A percentile compares a stretch with the other conserved stretches of the same genome.
phyloP scores from a whole-genome alignment of 2,329 filamentous ascomycete species.

The Neofusicoccum sp. region DNA sequence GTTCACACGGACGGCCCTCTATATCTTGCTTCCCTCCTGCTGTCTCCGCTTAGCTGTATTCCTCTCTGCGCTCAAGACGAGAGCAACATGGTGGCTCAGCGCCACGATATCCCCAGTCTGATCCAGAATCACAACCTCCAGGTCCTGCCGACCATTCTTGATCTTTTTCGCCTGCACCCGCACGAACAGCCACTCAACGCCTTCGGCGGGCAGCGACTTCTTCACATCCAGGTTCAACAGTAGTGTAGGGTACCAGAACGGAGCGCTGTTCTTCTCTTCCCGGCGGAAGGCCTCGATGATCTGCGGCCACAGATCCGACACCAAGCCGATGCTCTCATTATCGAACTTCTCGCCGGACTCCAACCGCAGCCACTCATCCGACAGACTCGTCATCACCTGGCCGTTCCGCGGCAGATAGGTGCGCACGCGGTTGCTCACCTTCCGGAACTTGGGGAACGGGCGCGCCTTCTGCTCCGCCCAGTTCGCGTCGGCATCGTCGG shows the following conservation, averaged over 20 bases:
- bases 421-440: conserved; percentile 54
- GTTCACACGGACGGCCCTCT: neutral
- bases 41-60: conserved; percentile 60
- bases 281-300: conserved; percentile 56
- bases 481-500: conserved; percentile 47
- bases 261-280: conserved; percentile 34
- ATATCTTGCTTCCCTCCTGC: conserved; percentile 25
- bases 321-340: conserved; percentile 64
- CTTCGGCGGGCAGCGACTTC: conserved; percentile 66
- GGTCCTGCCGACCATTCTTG: conserved; percentile 71
- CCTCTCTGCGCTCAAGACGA: conserved; percentile 65
- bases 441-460: conserved; percentile 50
- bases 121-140: conserved; percentile 71
- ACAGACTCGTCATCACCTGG: conserved; percentile 42
- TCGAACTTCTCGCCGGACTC: conserved; percentile 64
- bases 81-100: conserved; percentile 67
- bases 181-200: conserved; percentile 72
- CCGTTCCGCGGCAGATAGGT: conserved; percentile 56
- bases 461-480: conserved; percentile 51
- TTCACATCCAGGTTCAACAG: conserved; percentile 77
- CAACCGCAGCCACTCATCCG: conserved; percentile 71
- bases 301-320: conserved; percentile 71
- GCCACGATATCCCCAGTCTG: conserved; percentile 66
- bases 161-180: conserved; percentile 68
- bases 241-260: conserved; percentile 76